These are phyloP conservation scores for Eryngium alpinum DNA, from an alignment of 140 eudicot genomes.

Conservation along the genomic window DNA sequence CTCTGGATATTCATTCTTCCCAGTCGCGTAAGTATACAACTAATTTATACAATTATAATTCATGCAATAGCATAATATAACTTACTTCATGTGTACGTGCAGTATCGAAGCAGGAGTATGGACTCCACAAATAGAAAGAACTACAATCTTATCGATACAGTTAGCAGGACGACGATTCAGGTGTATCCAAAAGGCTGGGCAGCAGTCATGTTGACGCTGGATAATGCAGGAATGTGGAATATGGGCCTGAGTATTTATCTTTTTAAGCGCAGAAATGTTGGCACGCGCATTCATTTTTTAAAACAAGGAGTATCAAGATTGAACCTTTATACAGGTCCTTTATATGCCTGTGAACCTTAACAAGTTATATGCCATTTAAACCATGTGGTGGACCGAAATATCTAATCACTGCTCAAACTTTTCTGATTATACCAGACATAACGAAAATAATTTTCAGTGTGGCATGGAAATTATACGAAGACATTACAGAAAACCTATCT, in stretches of 20 bases:
- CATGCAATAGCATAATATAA: background rate
- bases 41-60: background rate
- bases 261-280: no score
- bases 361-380: no score
- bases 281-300: no score
- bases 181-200: slow-evolving; percentile 49
- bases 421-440: no score
- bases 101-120: slow-evolving; percentile 35
- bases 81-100: background rate
- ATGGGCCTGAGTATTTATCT: slow-evolving; percentile 10
- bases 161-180: slow-evolving; percentile 38
- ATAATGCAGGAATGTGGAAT: slow-evolving; percentile 47
- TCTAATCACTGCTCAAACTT: no score
- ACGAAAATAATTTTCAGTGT: no score
- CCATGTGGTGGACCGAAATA: no score
- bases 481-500: no score
- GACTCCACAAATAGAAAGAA: slow-evolving; percentile 40
- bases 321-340: no score
- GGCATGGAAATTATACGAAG: no score
- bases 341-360: no score
- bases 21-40: slow-evolving; percentile 33
- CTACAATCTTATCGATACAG: slow-evolving; percentile 39
- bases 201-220: slow-evolving; percentile 32
- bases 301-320: no score
- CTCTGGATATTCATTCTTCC: slow-evolving; percentile 41